Base-by-base conservation (phyloP, 768 basidiomycete species). In the Suillus variegatus region DNA sequence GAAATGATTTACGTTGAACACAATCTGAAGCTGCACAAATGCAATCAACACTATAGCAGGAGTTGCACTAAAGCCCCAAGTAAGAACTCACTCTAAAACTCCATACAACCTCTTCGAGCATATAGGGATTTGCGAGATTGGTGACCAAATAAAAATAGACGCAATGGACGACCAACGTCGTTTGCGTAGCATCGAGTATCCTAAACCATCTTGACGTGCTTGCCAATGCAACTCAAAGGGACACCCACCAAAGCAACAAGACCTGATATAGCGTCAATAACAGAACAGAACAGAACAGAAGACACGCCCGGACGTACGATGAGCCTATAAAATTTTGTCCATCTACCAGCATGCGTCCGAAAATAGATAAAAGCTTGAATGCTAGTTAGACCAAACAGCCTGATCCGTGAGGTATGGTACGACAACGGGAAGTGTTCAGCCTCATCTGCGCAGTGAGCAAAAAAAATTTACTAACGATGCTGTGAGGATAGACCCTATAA, bases 101-200 rank as follows among this genome's bases (percentile, higher is more conserved):
- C 80, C 79, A 79, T 22, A 71, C 76, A 3, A 77, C 72, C 3
- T 58, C 67, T 6, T 70, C 56, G 38, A 80, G 62, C 25, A 68
- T 69, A 28, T 28, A 6, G 52, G 1, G 2, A 76, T 71, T 62
- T 38, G 61, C 70, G 58, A 74, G 79, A 49, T 77, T 80, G 12
- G 68, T 70, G 49, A 82, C 73, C 46, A 78, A 62, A 70, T 79
- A 81, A 67, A 70, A 75, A 67, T 82, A 81, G 18, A 80, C 44
- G 36, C 70, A 70, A 63, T 80, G 77, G 4, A 77, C 74, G 32
- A 78, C 67, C 18, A 81, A 70, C 0, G 72, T 73, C 28, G 80
- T 67, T 41, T 80, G 79, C 20, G 78, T 60, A 10, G 74, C 74
- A 67, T 80, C 79, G 16, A 81, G 70, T 6, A 75, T 25, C 80